A percentile compares a stretch with the other conserved stretches of the same genome.
Conservation (phyloP, 1,139 yeast species). For the Nadsonia starkeyi-henricii region DNA sequence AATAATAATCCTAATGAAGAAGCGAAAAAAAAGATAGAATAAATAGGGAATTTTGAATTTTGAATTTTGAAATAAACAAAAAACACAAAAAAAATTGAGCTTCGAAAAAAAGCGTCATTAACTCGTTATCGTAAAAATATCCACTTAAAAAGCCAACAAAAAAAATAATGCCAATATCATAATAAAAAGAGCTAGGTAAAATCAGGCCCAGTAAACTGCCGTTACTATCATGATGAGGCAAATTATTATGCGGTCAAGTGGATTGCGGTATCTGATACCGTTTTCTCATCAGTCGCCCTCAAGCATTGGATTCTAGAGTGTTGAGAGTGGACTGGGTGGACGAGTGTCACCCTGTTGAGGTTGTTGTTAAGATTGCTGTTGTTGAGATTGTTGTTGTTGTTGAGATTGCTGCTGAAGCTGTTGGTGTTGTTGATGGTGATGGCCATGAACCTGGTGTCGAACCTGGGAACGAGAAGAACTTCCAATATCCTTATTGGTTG, state of each 20-base stretch:
- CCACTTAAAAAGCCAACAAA: no score
- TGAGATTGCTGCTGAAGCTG: neutral
- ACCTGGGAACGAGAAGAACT: neutral
- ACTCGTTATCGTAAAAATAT: neutral
- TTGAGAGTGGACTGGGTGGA: constrained; percentile 3
- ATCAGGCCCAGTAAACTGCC: neutral
- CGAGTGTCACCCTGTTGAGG: constrained; percentile 4
- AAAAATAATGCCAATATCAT: neutral
- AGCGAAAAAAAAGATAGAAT: neutral
- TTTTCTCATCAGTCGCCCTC: no score
- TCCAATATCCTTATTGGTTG: constrained; percentile 1
- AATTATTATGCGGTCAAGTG: no score
- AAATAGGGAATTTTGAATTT: neutral
- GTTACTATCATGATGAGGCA: no score
- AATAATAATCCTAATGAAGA: neutral
- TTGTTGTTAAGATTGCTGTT: constrained; percentile 7
- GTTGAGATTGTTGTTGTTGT: neutral
- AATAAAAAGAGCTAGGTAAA: neutral
- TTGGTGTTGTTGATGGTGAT: neutral
- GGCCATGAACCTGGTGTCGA: neutral
- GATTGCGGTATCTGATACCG: no score
- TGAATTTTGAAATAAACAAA: constrained; percentile 1
- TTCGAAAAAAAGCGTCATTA: neutral
- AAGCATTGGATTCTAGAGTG: constrained; percentile 1
- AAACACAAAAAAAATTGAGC: neutral